Percentiles rank a stretch among this genome's conserved stretches.
Evolutionary conservation across 202 grass and related monocot species (phyloP).

Genomic region (Carex sylvatica): DNA sequence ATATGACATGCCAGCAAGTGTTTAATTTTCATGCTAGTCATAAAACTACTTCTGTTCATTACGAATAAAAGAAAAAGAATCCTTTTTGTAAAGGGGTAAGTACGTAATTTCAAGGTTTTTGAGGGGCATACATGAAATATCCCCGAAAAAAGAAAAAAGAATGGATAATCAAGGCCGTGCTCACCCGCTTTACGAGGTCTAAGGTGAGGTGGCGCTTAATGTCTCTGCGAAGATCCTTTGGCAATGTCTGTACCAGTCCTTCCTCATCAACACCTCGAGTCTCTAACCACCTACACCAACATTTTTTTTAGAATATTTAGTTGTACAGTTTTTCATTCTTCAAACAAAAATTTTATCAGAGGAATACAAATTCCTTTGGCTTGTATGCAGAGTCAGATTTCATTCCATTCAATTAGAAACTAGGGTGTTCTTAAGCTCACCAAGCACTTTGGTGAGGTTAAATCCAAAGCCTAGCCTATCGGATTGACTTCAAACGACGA

Average conservation of each 20-base stretch:
- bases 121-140: too few species aligned
- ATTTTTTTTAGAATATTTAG: not conserved
- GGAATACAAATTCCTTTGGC: not conserved
- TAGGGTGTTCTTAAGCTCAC: too few species aligned
- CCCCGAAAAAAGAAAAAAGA: not conserved
- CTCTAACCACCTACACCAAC: slow-evolving; percentile 52
- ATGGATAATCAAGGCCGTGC: slow-evolving; percentile 13
- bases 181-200: slow-evolving; percentile 71
- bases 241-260: slow-evolving; percentile 79
- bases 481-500: too few species aligned
- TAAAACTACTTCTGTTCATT: not conserved
- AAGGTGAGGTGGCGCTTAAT: slow-evolving; percentile 89
- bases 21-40: slow-evolving; percentile 12
- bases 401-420: not conserved
- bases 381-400: not conserved
- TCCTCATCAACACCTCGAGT: slow-evolving; percentile 89
- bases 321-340: not conserved
- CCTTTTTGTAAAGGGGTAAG: not conserved
- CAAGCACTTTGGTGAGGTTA: too few species aligned
- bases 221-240: slow-evolving; percentile 84
- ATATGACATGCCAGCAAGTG: not conserved
- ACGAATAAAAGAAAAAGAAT: not conserved
- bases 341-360: slow-evolving; percentile 1
- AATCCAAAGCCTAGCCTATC: too few species aligned
- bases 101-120: too few species aligned